Evolutionary conservation across 257 asterid genomes (phyloP).

Genomic region (Petrea volubilis): DNA sequence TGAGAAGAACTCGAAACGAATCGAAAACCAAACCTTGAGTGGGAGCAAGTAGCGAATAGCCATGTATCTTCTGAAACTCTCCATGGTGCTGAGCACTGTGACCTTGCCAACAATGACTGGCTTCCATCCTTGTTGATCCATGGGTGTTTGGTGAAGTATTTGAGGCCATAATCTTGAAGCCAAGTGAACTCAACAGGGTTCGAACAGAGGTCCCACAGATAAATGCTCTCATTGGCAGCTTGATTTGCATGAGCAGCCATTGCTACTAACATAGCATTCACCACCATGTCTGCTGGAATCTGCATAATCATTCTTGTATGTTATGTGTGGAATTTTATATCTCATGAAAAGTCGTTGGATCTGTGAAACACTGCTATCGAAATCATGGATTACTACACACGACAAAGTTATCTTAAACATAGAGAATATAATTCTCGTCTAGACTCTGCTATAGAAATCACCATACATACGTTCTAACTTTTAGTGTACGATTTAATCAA

Average conservation of each 20-base stretch:
- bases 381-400: no score
- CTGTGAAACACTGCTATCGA: no score
- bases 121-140: conserved; percentile 39
- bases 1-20: no score
- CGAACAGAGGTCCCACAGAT: conserved; percentile 77
- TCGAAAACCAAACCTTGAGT: conserved; percentile 26
- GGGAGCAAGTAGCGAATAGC: conserved; percentile 32
- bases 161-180: conserved; percentile 42
- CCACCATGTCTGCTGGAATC: conserved; percentile 98
- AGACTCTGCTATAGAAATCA: no score
- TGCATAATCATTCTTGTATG: conserved; percentile 19
- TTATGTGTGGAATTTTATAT: no score
- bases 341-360: no score
- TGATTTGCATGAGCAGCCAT: conserved; percentile 60
- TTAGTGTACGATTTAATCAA: no score
- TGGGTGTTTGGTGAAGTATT: conserved; percentile 57
- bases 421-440: no score
- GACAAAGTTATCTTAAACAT: no score
- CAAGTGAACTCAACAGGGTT: conserved; percentile 43
- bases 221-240: conserved; percentile 43
- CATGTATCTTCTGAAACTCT: conserved; percentile 39
- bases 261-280: conserved; percentile 76
- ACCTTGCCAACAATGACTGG: conserved; percentile 35
- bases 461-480: no score
- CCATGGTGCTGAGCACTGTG: conserved; percentile 32